Evolutionary conservation across 768 basidiomycete species (phyloP), one percentile per base, ranked within the genome.

Genomic region (Harrya chromipes): DNA sequence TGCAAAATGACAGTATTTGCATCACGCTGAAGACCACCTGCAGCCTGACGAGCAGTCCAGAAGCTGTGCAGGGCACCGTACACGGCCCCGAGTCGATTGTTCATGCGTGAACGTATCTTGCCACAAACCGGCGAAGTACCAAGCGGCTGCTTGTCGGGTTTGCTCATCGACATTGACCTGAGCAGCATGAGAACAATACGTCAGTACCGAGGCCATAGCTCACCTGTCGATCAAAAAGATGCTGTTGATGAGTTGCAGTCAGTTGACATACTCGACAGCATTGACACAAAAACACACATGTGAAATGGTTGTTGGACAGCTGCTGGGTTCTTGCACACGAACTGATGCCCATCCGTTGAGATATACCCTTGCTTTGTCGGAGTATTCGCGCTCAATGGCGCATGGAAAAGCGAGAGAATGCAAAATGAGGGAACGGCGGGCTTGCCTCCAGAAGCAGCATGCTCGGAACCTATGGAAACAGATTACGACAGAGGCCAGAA

Each of bases 41-140:
- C 70, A 13, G 70, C 64, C 24, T 72, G 68, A 4, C 82, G 73
- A 3, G 83, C 73, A 1, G 63, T 55, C 81, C 79, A 84, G 56
- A 84, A 84, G 16, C 61, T 66, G 50, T 80, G 62, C 6, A 84
- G 53, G 1, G 82, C 72, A 4, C 78, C 73, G 27, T 75, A 77
- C 3, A 81, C 82, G 0, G 82, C 80, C 1, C 82, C 82, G 10
- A 81, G 69, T n/a, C 83, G 66, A 57, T 84, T 76, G 44, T 78
- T 63, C 43, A 65, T 66, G 7, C 49, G 50, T 4, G 53, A 47
- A 3, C 59, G 43, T 33, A 81, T 74, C 17, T 54, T 55, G 11
- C 46, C 41, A 0, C 61, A 65, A 1, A 55, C 68, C 4, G 77
- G 72, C 0, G 77, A 71, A 29, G 60, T 62, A 0, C 50, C 46